These are phyloP conservation scores for Epichloe sibirici DNA, from an alignment of 2,329 filamentous ascomycete genomes.

Conservation along the genomic window DNA sequence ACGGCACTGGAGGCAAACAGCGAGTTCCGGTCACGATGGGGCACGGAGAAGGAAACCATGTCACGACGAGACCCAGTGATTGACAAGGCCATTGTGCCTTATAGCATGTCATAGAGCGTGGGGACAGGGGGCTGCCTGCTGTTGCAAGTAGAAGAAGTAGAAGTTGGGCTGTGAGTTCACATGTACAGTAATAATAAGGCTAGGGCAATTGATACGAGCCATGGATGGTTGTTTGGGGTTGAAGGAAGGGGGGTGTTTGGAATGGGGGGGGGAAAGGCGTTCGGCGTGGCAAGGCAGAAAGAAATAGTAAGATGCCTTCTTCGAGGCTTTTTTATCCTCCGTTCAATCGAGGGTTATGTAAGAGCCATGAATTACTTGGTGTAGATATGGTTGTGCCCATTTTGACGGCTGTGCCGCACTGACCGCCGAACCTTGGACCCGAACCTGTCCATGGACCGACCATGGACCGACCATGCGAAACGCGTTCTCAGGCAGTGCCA, in stretches of 20 bases:
- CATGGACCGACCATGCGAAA: too few relatives aligned
- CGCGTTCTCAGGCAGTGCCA: too few relatives aligned
- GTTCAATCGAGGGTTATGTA: too few relatives aligned
- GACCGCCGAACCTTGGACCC: too few relatives aligned
- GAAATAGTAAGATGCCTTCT: neutral
- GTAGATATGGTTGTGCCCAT: too few relatives aligned
- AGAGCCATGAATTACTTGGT: too few relatives aligned
- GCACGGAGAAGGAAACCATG: slow-evolving; percentile 48
- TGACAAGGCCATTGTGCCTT: slow-evolving; percentile 53
- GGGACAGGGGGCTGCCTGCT: neutral
- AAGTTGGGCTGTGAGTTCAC: neutral
- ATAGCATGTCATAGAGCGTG: slow-evolving; percentile 26
- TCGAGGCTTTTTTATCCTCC: too few relatives aligned
- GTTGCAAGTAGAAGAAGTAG: neutral
- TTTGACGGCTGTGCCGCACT: too few relatives aligned
- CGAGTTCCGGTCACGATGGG: slow-evolving; percentile 66
- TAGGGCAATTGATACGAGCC: neutral
- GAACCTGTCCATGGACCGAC: too few relatives aligned
- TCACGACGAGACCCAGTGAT: slow-evolving; percentile 42
- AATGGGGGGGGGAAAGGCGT: neutral
- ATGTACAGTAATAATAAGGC: neutral
- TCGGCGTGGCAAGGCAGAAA: neutral
- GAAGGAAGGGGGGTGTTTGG: too few relatives aligned
- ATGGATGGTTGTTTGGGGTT: too few relatives aligned
- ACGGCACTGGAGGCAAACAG: slow-evolving; percentile 51